These are phyloP conservation scores for Chlorella sp. DNA, from an alignment of 139 green algal genomes.

Conservation along the genomic window DNA sequence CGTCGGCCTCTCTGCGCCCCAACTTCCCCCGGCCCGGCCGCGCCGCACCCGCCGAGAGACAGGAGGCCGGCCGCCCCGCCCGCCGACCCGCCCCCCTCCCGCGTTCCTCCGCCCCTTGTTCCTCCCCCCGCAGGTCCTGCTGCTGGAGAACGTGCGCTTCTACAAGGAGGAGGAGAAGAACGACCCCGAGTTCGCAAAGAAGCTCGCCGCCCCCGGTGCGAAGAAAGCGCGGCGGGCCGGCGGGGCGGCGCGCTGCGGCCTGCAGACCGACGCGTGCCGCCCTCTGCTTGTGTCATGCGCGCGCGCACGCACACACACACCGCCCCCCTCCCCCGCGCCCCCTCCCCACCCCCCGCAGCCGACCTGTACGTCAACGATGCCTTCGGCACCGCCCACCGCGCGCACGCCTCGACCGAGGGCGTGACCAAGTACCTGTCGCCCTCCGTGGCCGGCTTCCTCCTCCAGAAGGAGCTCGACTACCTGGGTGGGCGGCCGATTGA, in stretches of 20 bases:
- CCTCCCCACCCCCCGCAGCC: constrained; percentile 37
- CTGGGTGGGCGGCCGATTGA: constrained; percentile 52
- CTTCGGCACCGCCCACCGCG: constrained; percentile 98
- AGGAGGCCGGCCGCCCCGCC: no score
- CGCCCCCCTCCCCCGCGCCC: neutral
- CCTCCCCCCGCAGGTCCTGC: constrained; percentile 61
- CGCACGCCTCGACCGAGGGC: constrained; percentile 97
- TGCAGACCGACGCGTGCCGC: no score
- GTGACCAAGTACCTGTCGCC: constrained; percentile 90
- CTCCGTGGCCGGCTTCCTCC: constrained; percentile 65
- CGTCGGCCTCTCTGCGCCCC: no score
- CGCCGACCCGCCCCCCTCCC: neutral
- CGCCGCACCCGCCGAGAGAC: no score
- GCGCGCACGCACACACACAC: neutral
- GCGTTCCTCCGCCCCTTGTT: neutral
- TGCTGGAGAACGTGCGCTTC: constrained; percentile 97
- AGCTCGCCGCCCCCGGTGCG: constrained; percentile 84
- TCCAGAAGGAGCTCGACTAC: constrained; percentile 98
- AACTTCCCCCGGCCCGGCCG: no score
- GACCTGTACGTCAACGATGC: constrained; percentile 99
- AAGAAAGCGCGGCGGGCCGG: no score
- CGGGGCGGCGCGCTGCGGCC: no score
- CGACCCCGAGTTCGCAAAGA: constrained; percentile 90
- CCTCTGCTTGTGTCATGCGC: no score
- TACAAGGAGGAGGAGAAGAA: constrained; percentile 99